Evolutionary conservation across 1,284 basidiomycete genomes (phyloP).

Genomic region (Pseudozyma sp.): DNA sequence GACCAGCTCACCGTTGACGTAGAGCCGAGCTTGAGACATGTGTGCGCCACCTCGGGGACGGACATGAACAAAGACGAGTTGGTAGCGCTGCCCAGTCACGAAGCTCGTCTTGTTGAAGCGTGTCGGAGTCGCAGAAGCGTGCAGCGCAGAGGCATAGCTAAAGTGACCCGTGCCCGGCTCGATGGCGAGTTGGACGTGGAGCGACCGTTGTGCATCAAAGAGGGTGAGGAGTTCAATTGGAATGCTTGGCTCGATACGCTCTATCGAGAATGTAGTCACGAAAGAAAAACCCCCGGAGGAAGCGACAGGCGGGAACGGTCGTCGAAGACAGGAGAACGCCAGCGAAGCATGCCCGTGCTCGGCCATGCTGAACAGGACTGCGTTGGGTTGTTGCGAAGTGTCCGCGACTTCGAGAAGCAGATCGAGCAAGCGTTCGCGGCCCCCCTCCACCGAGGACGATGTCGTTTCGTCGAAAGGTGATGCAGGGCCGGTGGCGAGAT

Average conservation of each 20-base stretch:
- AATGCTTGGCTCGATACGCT: conserved; percentile 46
- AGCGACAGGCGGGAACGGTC: conserved; percentile 53
- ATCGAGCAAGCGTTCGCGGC: conserved; percentile 28
- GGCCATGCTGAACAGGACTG: conserved; percentile 42
- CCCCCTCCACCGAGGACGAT: neutral
- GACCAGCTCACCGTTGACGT: conserved; percentile 55
- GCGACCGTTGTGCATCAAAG: conserved; percentile 48
- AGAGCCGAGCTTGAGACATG: conserved; percentile 52
- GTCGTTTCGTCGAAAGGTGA: neutral
- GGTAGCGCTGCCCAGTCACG: conserved; percentile 31
- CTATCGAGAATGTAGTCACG: conserved; percentile 46
- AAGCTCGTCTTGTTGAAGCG: conserved; percentile 44
- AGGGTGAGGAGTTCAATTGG: conserved; percentile 55
- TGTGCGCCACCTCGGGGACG: conserved; percentile 41
- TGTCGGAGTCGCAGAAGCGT: conserved; percentile 14
- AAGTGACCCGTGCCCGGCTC: conserved; percentile 49
- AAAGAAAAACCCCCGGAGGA: conserved; percentile 53
- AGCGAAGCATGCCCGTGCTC: conserved; percentile 49
- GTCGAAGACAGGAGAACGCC: conserved; percentile 48
- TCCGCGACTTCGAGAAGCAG: conserved; percentile 45
- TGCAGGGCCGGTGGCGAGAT: conserved; percentile 10
- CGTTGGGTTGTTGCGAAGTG: conserved; percentile 45
- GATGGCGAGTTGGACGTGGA: conserved; percentile 45
- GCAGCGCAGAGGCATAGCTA: conserved; percentile 34
- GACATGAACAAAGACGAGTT: conserved; percentile 55